phyloP scores from a whole-genome alignment of 495 filamentous ascomycete genomes.

The Evansstolkia leycettana region DNA sequence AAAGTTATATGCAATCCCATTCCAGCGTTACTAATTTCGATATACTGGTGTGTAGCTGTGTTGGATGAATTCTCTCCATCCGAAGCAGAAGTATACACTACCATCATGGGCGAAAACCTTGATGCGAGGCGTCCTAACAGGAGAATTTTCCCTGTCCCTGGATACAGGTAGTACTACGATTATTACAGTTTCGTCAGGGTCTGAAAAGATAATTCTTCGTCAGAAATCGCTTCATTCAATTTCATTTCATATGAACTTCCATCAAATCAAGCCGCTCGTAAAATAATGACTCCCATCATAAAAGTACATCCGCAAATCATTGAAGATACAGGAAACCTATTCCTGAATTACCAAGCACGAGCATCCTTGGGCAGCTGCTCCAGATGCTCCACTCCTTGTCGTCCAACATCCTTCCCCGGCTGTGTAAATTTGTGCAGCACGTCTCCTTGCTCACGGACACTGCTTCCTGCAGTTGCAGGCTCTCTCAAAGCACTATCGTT shows the following conservation, averaged over 20 bases:
- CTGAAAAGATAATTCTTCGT: no score
- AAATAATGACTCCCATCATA: neutral
- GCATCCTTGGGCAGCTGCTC: constrained; percentile 41
- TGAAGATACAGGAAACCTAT: neutral
- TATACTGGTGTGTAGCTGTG: no score
- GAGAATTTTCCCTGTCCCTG: no score
- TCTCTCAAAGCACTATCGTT: constrained; percentile 44
- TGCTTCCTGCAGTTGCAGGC: constrained; percentile 49
- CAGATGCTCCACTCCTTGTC: constrained; percentile 41
- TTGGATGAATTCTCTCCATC: no score
- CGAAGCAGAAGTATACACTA: no score
- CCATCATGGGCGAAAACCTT: no score
- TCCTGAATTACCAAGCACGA: constrained; percentile 1
- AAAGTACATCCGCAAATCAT: neutral
- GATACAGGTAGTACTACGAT: no score
- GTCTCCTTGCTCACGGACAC: constrained; percentile 35
- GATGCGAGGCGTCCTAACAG: no score
- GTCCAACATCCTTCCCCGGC: constrained; percentile 33
- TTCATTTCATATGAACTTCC: constrained; percentile 5
- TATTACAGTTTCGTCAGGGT: no score
- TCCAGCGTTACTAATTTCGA: no score
- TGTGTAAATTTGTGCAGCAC: constrained; percentile 27
- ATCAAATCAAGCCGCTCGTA: neutral
- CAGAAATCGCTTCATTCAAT: constrained; percentile 9
- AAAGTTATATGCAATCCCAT: no score